phyloP scores from a whole-genome alignment of 768 basidiomycete genomes.

The Rhizopogon salebrosus region DNA sequence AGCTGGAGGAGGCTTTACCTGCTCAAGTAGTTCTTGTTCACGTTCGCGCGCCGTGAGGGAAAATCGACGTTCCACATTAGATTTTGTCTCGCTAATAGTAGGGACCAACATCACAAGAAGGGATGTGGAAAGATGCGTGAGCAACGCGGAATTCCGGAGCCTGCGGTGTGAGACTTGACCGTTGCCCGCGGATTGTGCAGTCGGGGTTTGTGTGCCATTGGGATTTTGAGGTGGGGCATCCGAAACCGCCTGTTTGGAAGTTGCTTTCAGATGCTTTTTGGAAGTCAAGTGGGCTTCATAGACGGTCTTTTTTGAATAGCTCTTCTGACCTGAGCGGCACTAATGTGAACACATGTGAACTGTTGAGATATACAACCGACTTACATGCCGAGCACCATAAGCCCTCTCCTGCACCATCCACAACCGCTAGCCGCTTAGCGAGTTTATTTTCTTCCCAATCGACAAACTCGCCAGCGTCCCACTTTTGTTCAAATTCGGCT shows the following conservation, averaged over 20 bases:
- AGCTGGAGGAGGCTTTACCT: conserved; percentile 45
- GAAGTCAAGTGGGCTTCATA: conserved; percentile 94
- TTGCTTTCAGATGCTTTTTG: conserved; percentile 92
- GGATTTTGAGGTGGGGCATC: conserved; percentile 29
- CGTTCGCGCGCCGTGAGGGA: conserved; percentile 97
- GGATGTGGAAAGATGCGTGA: conserved; percentile 64
- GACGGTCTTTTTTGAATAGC: conserved; percentile 95
- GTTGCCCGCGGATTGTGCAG: conserved; percentile 30
- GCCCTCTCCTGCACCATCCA: conserved; percentile 50
- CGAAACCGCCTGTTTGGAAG: conserved; percentile 61
- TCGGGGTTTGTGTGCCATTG: conserved; percentile 22
- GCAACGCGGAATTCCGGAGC: conserved; percentile 59
- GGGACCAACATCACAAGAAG: conserved; percentile 61
- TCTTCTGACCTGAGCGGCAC: conserved; percentile 71
- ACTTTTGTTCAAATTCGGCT: conserved; percentile 68
- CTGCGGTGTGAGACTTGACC: conserved; percentile 36
- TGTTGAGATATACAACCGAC: conserved; percentile 25
- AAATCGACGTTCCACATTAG: conserved; percentile 94
- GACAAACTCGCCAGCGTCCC: conserved; percentile 75
- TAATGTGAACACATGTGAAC: conserved; percentile 3
- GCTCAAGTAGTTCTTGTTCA: conserved; percentile 86
- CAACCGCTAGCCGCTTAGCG: conserved; percentile 31
- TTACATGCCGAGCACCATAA: conserved; percentile 95
- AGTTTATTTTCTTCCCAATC: conserved; percentile 57
- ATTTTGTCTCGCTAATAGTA: conserved; percentile 83